Conservation (phyloP, 805 yeast genomes). For the Pichia heedii region DNA sequence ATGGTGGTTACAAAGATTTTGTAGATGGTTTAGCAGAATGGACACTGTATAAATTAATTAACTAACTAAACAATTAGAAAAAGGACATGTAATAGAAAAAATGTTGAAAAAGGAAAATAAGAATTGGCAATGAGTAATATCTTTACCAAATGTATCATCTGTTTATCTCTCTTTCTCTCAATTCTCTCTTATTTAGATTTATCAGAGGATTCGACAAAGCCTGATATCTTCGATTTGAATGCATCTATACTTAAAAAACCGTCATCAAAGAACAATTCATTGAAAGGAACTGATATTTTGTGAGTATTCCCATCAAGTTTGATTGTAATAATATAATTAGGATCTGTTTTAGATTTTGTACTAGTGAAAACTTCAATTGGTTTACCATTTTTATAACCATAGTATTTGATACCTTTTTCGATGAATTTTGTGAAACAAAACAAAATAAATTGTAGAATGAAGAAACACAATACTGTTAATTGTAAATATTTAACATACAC, state of each 20-base stretch:
- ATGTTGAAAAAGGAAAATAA: no score
- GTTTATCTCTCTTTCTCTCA: no score
- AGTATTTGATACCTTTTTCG: conserved; percentile 38
- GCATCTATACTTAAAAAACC: conserved; percentile 35
- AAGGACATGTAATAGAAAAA: not conserved
- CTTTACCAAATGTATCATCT: no score
- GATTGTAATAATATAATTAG: conserved; percentile 33
- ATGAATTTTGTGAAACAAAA: conserved; percentile 26
- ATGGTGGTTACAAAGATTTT: conserved; percentile 25
- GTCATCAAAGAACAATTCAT: conserved; percentile 36
- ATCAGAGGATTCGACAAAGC: conserved; percentile 13
- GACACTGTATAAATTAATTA: conserved; percentile 16
- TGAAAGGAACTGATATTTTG: conserved; percentile 26
- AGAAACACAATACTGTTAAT: conserved; percentile 31
- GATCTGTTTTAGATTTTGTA: conserved; percentile 33
- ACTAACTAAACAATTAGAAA: no score
- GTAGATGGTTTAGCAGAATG: conserved; percentile 24
- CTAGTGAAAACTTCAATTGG: conserved; percentile 32
- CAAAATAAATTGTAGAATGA: conserved; percentile 28
- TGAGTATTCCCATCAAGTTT: conserved; percentile 19
- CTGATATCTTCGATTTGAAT: conserved; percentile 22
- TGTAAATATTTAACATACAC: conserved; percentile 28
- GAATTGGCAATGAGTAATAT: no score
- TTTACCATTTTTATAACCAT: conserved; percentile 31
- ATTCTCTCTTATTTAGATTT: conserved; percentile 19